These are phyloP conservation scores for Thraustochytrium sp. DNA, from an alignment of 352 stramenopile species.

Conservation along the genomic window DNA sequence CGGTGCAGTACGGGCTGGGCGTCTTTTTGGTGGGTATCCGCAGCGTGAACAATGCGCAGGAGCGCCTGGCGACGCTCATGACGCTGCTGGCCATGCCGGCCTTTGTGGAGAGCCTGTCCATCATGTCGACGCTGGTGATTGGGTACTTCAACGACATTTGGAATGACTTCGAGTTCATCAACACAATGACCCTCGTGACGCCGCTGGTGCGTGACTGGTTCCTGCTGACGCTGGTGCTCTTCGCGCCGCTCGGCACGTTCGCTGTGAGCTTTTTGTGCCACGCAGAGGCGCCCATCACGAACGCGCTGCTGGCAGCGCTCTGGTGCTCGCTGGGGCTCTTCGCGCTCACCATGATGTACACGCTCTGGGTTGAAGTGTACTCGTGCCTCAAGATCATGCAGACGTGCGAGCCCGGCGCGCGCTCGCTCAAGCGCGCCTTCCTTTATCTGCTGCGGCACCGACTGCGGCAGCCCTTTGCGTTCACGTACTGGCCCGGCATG, in stretches of 20 bases:
- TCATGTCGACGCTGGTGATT: slow-evolving; percentile 22
- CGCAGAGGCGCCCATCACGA: background rate
- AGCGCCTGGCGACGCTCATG: slow-evolving; percentile 10
- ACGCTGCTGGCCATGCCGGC: background rate
- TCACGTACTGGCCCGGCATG: background rate
- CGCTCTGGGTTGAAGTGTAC: slow-evolving; percentile 27
- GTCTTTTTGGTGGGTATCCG: slow-evolving; percentile 25
- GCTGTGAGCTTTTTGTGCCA: slow-evolving; percentile 18
- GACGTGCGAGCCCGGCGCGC: background rate
- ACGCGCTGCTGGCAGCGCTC: slow-evolving; percentile 20
- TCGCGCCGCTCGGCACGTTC: slow-evolving; percentile 36
- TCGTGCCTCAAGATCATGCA: slow-evolving; percentile 33
- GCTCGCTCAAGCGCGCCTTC: background rate
- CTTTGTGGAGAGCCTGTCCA: slow-evolving; percentile 29
- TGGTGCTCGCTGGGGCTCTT: slow-evolving; percentile 16
- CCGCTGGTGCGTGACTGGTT: slow-evolving; percentile 8
- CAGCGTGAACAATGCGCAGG: background rate
- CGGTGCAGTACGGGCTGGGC: slow-evolving; percentile 38
- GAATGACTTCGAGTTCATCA: slow-evolving; percentile 45
- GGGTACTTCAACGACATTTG: slow-evolving; percentile 37
- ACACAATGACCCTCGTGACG: background rate
- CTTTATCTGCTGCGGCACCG: background rate
- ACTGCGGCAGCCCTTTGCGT: background rate
- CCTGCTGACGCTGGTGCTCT: background rate
- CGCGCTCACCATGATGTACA: slow-evolving; percentile 16